Base-by-base conservation (phyloP, 1,139 yeast species). In the Magnusiomyces magnusii region DNA sequence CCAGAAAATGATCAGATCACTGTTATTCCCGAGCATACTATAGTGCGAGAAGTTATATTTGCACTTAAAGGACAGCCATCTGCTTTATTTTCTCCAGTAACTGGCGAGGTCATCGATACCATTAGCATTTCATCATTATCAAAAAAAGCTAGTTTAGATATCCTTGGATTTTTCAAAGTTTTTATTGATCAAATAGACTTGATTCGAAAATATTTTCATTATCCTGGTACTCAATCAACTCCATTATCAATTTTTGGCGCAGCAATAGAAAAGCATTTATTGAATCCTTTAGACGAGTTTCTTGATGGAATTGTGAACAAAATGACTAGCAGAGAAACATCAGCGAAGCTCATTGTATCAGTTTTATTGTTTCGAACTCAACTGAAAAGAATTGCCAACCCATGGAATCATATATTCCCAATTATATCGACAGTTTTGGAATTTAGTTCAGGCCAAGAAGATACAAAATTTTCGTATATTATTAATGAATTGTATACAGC, bases 161-260 rank as follows among this genome's bases (percentile, higher is more conserved):
- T 52, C 15, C 49, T 52, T 39, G 17, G 9, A 25, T 17, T 9
- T 2, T 24, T 52, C 21, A 41, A 24, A 42, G 23, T 2, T 10
- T 24, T 24, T n/a, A 39, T 41, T 21, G 49, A 36, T n/a, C 28
- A 52, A 19, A 25, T 52, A 15, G 36, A 36, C 9, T 3, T 24
- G 21, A 39, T 52, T 25, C 47, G 55, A 23, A 1, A 13, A 15
- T 25, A 21, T 21, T 52, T 39, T 41, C 15, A 41, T 15, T n/a
- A 24, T 24, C 39, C 47, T 13, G 55, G 55, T 1, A 39, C 36
- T 2, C 39, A 52, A 9, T 13, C 15, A 5, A 13, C 25, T 17
- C 55, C 55, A 10, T 42, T 52, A 27, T 52, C 55, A 39, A 25
- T 52, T n/a, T 52, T 52, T 52, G 47, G 55, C 7, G 47, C 47